Evolutionary conservation across 768 basidiomycete genomes (phyloP).

Genomic region (Pleurotus cornucopiae): DNA sequence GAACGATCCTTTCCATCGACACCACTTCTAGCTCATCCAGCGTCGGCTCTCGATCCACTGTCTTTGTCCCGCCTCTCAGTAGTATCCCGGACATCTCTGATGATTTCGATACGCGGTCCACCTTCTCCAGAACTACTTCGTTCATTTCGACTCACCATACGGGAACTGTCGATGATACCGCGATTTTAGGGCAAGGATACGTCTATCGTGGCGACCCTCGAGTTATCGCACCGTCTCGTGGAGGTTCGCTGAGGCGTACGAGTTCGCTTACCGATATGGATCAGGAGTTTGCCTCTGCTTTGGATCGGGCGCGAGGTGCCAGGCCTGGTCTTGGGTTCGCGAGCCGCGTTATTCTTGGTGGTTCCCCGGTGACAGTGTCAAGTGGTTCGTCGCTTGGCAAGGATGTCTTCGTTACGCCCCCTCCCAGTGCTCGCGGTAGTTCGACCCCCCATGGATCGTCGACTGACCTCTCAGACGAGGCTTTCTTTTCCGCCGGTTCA

Average conservation of each 20-base stretch:
- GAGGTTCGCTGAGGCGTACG: constrained; percentile 44
- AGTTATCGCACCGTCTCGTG: constrained; percentile 62
- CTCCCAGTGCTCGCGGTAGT: constrained; percentile 29
- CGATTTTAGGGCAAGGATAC: constrained; percentile 60
- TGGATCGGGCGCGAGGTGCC: constrained; percentile 39
- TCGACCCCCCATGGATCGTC: constrained; percentile 8
- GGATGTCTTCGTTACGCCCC: constrained; percentile 38
- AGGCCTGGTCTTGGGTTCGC: constrained; percentile 31
- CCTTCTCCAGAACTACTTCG: constrained; percentile 36
- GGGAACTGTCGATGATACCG: constrained; percentile 71
- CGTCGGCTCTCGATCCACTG: constrained; percentile 64
- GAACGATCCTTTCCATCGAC: constrained; percentile 62
- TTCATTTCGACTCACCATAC: constrained; percentile 54
- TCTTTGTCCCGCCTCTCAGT: constrained; percentile 74
- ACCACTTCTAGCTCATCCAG: constrained; percentile 37
- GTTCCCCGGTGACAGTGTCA: constrained; percentile 68
- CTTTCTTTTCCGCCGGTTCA: constrained; percentile 37
- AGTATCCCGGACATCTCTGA: constrained; percentile 71
- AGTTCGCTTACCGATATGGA: constrained; percentile 78
- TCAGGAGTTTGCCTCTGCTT: constrained; percentile 44
- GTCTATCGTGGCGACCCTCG: constrained; percentile 71
- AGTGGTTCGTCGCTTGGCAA: constrained; percentile 54
- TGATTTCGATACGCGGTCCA: constrained; percentile 24
- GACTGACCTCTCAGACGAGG: constrained; percentile 27
- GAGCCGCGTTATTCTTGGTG: constrained; percentile 35